phyloP scores from a whole-genome alignment of 176 grass and related monocot genomes.

The Rhynchospora tenuis region DNA sequence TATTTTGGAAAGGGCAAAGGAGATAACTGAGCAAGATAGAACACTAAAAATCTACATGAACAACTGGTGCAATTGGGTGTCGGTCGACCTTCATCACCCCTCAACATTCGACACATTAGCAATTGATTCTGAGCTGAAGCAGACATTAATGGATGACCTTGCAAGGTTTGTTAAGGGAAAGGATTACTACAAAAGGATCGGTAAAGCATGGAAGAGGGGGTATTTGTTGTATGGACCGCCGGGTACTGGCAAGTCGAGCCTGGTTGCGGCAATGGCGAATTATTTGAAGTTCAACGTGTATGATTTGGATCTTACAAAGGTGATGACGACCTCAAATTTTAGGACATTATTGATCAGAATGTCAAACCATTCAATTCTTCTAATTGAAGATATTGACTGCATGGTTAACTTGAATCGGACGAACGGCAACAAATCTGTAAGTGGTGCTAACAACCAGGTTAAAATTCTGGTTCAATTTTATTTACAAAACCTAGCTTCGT shows the following conservation, averaged over 20 bases:
- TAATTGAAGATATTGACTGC: conserved; percentile 93
- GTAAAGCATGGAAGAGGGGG: conserved; percentile 84
- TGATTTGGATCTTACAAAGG: conserved; percentile 73
- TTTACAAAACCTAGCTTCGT: neutral
- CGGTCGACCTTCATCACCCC: conserved; percentile 64
- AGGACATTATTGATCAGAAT: conserved; percentile 59
- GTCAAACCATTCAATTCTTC: conserved; percentile 76
- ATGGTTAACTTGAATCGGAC: conserved; percentile 49
- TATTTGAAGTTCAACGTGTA: conserved; percentile 91
- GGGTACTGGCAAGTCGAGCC: conserved; percentile 88
- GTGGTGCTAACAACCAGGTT: conserved; percentile 24
- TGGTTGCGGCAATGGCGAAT: conserved; percentile 93
- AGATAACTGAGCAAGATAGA: conserved; percentile 50
- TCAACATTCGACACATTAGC: conserved; percentile 80
- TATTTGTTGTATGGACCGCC: conserved; percentile 83
- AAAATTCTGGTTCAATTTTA: neutral
- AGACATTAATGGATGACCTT: conserved; percentile 59
- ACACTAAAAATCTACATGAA: conserved; percentile 89
- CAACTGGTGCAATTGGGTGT: conserved; percentile 45
- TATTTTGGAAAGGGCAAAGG: conserved; percentile 49
- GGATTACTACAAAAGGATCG: conserved; percentile 81
- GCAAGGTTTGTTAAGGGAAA: conserved; percentile 66
- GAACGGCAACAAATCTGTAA: conserved; percentile 22
- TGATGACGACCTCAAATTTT: conserved; percentile 44
- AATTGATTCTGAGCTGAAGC: conserved; percentile 57